phyloP scores from a whole-genome alignment of 2,329 filamentous ascomycete species.

The Cyphellophora europaea region DNA sequence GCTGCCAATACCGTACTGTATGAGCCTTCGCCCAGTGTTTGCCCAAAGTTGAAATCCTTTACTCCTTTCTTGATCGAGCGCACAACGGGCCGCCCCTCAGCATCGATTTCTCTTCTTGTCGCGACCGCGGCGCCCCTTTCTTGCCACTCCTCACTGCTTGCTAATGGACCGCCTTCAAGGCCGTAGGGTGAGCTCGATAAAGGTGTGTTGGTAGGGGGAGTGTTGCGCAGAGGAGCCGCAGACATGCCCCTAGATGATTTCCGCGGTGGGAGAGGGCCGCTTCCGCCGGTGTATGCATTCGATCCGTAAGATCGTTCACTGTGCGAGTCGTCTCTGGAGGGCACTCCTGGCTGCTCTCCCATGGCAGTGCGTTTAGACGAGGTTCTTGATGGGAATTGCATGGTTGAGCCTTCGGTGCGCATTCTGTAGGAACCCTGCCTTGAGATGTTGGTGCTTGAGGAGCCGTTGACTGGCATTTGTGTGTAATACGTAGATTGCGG shows the following conservation, averaged over 20 bases:
- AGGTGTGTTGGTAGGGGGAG: conserved; percentile 12
- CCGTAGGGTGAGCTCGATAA: conserved; percentile 38
- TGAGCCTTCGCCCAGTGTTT: conserved; percentile 85
- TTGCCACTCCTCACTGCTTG: conserved; percentile 87
- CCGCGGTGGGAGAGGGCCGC: conserved; percentile 61
- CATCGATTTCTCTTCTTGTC: conserved; percentile 72
- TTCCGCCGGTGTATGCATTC: conserved; percentile 33
- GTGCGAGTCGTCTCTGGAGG: conserved; percentile 60
- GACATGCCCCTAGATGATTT: conserved; percentile 65
- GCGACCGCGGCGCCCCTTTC: conserved; percentile 85
- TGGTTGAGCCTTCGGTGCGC: conserved; percentile 34
- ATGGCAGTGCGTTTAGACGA: conserved; percentile 47
- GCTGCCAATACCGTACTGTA: conserved; percentile 94
- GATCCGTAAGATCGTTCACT: conserved; percentile 57
- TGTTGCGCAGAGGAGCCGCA: conserved; percentile 29
- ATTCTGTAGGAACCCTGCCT: conserved; percentile 42
- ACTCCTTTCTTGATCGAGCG: conserved; percentile 93
- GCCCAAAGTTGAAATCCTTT: conserved; percentile 89
- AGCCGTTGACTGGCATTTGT: conserved; percentile 29
- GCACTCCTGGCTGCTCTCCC: conserved; percentile 51
- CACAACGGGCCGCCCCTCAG: conserved; percentile 70
- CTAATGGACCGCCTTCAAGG: conserved; percentile 47
- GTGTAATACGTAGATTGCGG: conserved; percentile 41
- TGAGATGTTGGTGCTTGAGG: conserved; percentile 23
- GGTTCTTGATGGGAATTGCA: conserved; percentile 47